Conservation (phyloP, 2,329 filamentous ascomycete species). For the Penicillium sp. region DNA sequence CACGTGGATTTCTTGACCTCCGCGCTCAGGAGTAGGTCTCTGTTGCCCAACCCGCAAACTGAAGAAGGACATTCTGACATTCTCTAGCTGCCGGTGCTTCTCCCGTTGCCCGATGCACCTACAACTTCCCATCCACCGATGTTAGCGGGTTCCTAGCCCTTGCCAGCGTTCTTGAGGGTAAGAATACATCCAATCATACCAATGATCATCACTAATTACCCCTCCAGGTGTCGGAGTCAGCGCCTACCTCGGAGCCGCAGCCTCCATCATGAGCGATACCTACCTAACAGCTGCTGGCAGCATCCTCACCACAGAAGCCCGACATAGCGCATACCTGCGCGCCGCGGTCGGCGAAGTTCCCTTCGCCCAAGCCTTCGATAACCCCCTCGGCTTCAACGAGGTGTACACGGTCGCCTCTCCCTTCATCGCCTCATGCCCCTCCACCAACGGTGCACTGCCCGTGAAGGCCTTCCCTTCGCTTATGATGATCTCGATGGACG, state of each 20-base stretch:
- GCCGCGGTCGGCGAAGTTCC: slow-evolving; percentile 49
- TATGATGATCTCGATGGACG: slow-evolving; percentile 11
- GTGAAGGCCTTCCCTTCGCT: slow-evolving; percentile 61
- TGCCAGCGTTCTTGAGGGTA: slow-evolving; percentile 54
- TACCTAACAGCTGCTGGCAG: slow-evolving; percentile 62
- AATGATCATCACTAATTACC: background rate
- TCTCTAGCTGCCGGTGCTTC: slow-evolving; percentile 45
- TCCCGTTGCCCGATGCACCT: slow-evolving; percentile 56
- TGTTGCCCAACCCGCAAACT: background rate
- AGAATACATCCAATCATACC: background rate
- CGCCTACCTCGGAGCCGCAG: slow-evolving; percentile 63
- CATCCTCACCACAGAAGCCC: slow-evolving; percentile 64
- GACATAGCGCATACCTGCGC: slow-evolving; percentile 63
- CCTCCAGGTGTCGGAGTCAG: slow-evolving; percentile 50
- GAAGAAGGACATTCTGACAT: background rate
- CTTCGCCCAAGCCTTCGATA: slow-evolving; percentile 60
- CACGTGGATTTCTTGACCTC: slow-evolving; percentile 58
- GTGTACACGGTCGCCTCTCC: slow-evolving; percentile 64
- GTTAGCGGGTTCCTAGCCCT: slow-evolving; percentile 53
- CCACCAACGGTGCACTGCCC: slow-evolving; percentile 54
- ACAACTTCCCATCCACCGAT: slow-evolving; percentile 54
- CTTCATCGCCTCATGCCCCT: slow-evolving; percentile 61
- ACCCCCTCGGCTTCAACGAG: slow-evolving; percentile 56
- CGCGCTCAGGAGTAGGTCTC: slow-evolving; percentile 33
- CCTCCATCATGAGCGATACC: slow-evolving; percentile 54